Conservation (phyloP, 202 grass and related monocot species). For the Dendrocalamus latiflorus region DNA sequence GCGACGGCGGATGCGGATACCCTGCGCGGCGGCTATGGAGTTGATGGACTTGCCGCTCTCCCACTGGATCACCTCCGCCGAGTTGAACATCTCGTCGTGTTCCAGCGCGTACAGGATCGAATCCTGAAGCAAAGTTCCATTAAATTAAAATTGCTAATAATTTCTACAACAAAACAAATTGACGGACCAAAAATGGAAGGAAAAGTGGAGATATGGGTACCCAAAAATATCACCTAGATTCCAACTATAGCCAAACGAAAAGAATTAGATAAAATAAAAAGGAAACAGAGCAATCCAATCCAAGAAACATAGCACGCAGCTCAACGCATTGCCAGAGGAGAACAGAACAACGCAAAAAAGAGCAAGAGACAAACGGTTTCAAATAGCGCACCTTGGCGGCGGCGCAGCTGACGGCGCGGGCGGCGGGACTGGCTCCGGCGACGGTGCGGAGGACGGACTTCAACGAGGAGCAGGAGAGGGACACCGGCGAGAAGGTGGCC, state of each 20-base stretch:
- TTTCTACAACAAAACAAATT: background rate
- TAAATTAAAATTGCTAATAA: background rate
- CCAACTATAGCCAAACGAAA: no score
- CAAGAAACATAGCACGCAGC: background rate
- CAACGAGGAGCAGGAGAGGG: background rate
- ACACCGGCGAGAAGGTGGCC: background rate
- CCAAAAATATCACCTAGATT: background rate
- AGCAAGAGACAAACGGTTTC: background rate
- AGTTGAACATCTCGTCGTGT: constrained; percentile 35
- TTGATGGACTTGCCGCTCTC: constrained; percentile 72
- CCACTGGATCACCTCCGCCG: constrained; percentile 63
- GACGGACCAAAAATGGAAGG: background rate
- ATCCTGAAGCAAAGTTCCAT: background rate
- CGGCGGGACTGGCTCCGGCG: background rate
- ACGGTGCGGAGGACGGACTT: background rate
- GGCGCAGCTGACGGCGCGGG: constrained; percentile 2
- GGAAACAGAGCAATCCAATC: background rate
- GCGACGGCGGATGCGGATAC: constrained; percentile 71
- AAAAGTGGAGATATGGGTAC: background rate
- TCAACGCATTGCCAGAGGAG: no score
- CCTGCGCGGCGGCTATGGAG: constrained; percentile 59
- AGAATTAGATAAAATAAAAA: background rate
- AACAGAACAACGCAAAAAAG: background rate
- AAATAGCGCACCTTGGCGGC: background rate
- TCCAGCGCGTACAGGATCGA: background rate